A percentile compares a stretch with the other conserved stretches of the same genome.
Evolutionary conservation across 2,329 filamentous ascomycete species (phyloP).

Genomic region (Ilyonectria mors-panacis): DNA sequence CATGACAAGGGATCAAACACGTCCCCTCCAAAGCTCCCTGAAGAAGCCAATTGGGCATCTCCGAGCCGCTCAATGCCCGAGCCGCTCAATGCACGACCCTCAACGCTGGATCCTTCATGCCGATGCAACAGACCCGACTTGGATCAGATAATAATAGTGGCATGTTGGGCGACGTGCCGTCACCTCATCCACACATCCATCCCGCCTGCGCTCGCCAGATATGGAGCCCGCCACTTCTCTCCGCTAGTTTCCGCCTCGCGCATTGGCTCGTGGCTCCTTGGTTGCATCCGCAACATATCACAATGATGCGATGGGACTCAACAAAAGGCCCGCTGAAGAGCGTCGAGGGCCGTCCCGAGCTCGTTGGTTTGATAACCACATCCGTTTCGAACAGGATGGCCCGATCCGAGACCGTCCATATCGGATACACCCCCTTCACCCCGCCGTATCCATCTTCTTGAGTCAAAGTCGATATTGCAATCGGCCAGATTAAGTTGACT

Average conservation of each 20-base stretch:
- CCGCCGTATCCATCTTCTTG: slow-evolving; percentile 3
- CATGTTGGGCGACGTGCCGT: slow-evolving; percentile 35
- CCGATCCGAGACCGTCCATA: slow-evolving; percentile 20
- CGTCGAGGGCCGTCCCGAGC: not conserved
- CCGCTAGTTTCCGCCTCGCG: slow-evolving; percentile 8
- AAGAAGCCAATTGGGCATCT: slow-evolving; percentile 13
- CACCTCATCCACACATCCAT: slow-evolving; percentile 35
- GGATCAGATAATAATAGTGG: slow-evolving; percentile 27
- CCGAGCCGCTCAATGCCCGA: slow-evolving; percentile 27
- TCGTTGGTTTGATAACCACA: slow-evolving; percentile 4
- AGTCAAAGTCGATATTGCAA: slow-evolving; percentile 11
- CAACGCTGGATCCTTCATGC: slow-evolving; percentile 23
- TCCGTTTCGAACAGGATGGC: slow-evolving; percentile 4
- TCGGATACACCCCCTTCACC: slow-evolving; percentile 10
- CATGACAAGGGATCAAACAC: slow-evolving; percentile 28
- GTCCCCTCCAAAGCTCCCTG: slow-evolving; percentile 32
- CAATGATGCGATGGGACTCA: slow-evolving; percentile 22
- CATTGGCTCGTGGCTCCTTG: slow-evolving; percentile 19
- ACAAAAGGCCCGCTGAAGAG: slow-evolving; percentile 15
- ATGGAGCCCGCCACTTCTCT: not conserved
- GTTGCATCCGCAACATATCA: slow-evolving; percentile 16
- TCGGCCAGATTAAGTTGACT: slow-evolving; percentile 7
- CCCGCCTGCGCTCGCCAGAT: slow-evolving; percentile 19
- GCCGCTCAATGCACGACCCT: slow-evolving; percentile 18
- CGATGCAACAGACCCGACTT: slow-evolving; percentile 30